Evolutionary conservation across 139 green algal genomes (phyloP).

Genomic region (Pedinophyceae sp.): DNA sequence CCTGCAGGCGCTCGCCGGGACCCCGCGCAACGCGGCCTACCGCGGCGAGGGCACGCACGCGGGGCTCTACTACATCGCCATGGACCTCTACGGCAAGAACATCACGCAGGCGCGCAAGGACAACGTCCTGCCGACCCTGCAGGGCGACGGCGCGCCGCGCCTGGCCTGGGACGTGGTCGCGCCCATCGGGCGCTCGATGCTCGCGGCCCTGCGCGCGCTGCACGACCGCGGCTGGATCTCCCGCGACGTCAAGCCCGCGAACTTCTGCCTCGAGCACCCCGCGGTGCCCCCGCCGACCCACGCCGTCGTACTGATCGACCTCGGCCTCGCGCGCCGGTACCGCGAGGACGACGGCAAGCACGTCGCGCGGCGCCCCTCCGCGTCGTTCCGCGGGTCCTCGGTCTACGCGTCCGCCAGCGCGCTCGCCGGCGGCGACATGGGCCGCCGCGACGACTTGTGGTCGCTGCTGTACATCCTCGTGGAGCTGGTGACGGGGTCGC

Average conservation of each 20-base stretch:
- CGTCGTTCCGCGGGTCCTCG: constrained; percentile 48
- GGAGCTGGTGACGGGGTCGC: constrained; percentile 42
- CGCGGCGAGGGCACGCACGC: constrained; percentile 25
- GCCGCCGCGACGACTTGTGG: constrained; percentile 78
- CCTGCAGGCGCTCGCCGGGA: too few relatives aligned
- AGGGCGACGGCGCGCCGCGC: constrained; percentile 1
- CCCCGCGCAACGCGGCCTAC: background rate
- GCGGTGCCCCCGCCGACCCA: too few relatives aligned
- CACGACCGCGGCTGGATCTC: constrained; percentile 49
- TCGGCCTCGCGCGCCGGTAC: constrained; percentile 49
- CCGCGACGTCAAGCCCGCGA: constrained; percentile 71
- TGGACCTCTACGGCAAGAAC: constrained; percentile 67
- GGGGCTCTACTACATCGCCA: constrained; percentile 51
- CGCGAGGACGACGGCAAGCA: constrained; percentile 14
- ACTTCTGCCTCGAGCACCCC: constrained; percentile 39
- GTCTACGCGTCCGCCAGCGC: background rate
- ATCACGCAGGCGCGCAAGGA: constrained; percentile 33
- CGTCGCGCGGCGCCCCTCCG: constrained; percentile 22
- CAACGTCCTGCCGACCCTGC: constrained; percentile 11
- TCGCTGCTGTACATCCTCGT: constrained; percentile 70
- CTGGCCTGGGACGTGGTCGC: background rate
- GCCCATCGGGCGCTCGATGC: constrained; percentile 17
- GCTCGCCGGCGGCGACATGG: constrained; percentile 9
- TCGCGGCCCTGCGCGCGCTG: constrained; percentile 39
- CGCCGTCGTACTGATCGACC: constrained; percentile 68